Conservation (phyloP, 768 basidiomycete species). For the Phaeolepiota aurea region DNA sequence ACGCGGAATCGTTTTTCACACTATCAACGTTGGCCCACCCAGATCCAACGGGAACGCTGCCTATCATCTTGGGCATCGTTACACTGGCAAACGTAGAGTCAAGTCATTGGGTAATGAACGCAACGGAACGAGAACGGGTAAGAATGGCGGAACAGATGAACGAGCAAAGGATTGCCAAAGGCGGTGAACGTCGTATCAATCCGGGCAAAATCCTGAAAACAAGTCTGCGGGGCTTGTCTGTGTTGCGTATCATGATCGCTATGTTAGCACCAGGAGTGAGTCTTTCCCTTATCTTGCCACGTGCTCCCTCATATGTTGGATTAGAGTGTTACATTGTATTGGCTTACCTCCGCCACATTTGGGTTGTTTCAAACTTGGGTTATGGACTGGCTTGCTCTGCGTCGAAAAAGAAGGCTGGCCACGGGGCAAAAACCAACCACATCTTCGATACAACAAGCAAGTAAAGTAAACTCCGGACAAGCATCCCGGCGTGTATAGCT, state of each 20-base stretch:
- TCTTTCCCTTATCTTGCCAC: conserved; percentile 6
- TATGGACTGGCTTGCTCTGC: conserved; percentile 55
- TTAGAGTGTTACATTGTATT: conserved; percentile 66
- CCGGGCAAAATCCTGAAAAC: conserved; percentile 43
- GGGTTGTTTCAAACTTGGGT: conserved; percentile 71
- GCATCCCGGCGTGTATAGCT: background rate
- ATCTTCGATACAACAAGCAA: background rate
- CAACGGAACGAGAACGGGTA: conserved; percentile 44
- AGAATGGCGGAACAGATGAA: conserved; percentile 38
- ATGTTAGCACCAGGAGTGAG: conserved; percentile 66
- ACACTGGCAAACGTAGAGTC: conserved; percentile 79
- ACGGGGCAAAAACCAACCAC: background rate
- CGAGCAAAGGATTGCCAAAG: conserved; percentile 35
- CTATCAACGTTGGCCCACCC: conserved; percentile 62
- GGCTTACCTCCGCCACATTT: conserved; percentile 70
- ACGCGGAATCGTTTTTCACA: conserved; percentile 71
- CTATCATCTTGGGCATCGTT: conserved; percentile 62
- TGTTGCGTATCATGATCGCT: conserved; percentile 61
- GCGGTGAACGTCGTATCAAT: conserved; percentile 35
- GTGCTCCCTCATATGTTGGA: conserved; percentile 4
- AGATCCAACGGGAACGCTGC: conserved; percentile 63
- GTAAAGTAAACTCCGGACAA: background rate
- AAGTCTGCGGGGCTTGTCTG: conserved; percentile 44
- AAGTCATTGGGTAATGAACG: conserved; percentile 61
- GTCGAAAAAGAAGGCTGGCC: conserved; percentile 16